phyloP scores from a whole-genome alignment of 1,284 basidiomycete species.

The Porphyrellus sp. region DNA sequence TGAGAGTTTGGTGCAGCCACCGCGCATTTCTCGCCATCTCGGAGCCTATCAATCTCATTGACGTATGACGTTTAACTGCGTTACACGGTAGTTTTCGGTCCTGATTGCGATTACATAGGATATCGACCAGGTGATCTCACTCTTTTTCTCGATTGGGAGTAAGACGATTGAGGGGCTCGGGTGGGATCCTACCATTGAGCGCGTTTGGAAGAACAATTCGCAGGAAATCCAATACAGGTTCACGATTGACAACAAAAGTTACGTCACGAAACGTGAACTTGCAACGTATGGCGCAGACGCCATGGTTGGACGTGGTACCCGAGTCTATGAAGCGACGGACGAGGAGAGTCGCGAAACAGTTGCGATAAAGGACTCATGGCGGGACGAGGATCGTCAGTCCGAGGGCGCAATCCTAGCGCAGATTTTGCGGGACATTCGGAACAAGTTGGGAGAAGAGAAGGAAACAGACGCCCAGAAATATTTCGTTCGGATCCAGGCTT shows the following conservation, averaged over 20 bases:
- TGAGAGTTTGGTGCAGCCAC: slow-evolving; percentile 14
- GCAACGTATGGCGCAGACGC: slow-evolving; percentile 7
- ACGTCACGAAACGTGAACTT: not conserved
- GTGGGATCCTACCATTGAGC: slow-evolving; percentile 15
- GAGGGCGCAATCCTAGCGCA: slow-evolving; percentile 5
- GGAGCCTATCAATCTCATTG: slow-evolving; percentile 1
- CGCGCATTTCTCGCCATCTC: slow-evolving; percentile 8
- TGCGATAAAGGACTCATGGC: slow-evolving; percentile 10
- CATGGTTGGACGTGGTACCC: slow-evolving; percentile 8
- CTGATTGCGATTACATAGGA: slow-evolving; percentile 4
- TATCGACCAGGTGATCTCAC: not conserved
- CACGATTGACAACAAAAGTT: not conserved
- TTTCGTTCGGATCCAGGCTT: not conserved
- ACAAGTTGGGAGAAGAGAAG: not conserved
- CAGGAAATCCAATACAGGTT: slow-evolving; percentile 5
- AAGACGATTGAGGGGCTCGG: slow-evolving; percentile 4
- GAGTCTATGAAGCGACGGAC: not conserved
- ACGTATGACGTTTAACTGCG: not conserved
- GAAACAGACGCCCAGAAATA: not conserved
- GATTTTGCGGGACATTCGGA: not conserved
- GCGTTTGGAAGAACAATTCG: not conserved
- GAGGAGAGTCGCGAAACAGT: not conserved
- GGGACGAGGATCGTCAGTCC: not conserved
- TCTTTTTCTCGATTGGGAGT: slow-evolving; percentile 8
- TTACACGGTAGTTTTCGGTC: not conserved